Evolutionary conservation across 2,329 filamentous ascomycete genomes (phyloP).

Genomic region (Colletotrichum cereale): DNA sequence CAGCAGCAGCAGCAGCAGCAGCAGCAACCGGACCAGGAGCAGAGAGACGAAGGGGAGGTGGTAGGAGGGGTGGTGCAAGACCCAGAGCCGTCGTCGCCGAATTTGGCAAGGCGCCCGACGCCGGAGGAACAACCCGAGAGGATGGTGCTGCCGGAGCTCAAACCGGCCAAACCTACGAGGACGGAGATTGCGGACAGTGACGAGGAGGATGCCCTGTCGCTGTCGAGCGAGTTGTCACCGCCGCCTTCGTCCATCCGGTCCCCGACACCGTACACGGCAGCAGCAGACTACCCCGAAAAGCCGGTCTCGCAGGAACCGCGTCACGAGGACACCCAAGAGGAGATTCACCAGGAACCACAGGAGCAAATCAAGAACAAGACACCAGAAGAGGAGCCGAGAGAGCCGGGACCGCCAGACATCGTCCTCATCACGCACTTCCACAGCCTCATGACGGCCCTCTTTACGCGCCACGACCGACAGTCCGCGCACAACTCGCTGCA

Average conservation of each 20-base stretch:
- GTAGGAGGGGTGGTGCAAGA: not conserved
- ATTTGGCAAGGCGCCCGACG: not conserved
- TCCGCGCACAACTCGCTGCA: constrained; percentile 63
- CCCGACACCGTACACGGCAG: not conserved
- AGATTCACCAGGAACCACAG: not conserved
- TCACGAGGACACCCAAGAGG: not conserved
- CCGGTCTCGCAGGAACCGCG: not conserved
- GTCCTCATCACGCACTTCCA: constrained; percentile 69
- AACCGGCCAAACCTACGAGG: constrained; percentile 16
- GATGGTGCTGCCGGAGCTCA: constrained; percentile 30
- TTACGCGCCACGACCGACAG: constrained; percentile 60
- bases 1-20: constrained; percentile 29
- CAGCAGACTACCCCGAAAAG: not conserved
- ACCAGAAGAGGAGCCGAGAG: constrained; percentile 3
- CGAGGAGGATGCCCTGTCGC: constrained; percentile 51
- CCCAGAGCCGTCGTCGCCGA: not conserved
- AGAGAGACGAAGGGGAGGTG: not conserved
- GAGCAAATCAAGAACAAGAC: not conserved
- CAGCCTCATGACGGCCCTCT: constrained; percentile 63
- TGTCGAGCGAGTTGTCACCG: constrained; percentile 38
- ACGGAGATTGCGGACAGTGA: constrained; percentile 56
- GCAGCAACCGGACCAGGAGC: not conserved
- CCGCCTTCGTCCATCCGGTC: constrained; percentile 35
- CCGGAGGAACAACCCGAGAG: not conserved
- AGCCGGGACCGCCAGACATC: constrained; percentile 54